Percentiles rank a stretch among this genome's conserved stretches.
phyloP scores from a whole-genome alignment of 768 basidiomycete species.

The Fomitopsis pulvina region DNA sequence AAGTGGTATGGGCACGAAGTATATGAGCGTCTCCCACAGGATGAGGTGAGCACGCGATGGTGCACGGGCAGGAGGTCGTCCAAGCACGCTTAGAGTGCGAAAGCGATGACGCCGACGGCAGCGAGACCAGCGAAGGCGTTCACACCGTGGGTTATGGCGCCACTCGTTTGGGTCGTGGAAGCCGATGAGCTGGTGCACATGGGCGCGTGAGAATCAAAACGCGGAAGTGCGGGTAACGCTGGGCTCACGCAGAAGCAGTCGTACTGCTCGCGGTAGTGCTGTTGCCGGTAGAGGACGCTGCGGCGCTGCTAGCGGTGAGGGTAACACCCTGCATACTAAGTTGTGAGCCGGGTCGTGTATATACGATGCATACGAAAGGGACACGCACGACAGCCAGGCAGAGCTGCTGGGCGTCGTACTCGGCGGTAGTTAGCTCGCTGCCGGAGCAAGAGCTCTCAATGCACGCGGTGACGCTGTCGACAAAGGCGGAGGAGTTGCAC shows the following conservation, averaged over 20 bases:
- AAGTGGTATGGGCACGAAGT: too few relatives aligned
- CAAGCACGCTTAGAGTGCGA: slow-evolving; percentile 39
- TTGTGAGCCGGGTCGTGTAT: background rate
- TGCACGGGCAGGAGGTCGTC: too few relatives aligned
- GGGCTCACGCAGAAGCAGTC: background rate
- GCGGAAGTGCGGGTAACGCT: background rate
- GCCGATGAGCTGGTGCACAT: background rate
- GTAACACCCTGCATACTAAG: slow-evolving; percentile 41
- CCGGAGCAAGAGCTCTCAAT: slow-evolving; percentile 20
- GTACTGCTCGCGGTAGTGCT: slow-evolving; percentile 10
- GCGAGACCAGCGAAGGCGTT: slow-evolving; percentile 35
- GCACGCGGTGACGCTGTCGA: slow-evolving; percentile 23
- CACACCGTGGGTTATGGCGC: slow-evolving; percentile 22
- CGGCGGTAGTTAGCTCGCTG: slow-evolving; percentile 17
- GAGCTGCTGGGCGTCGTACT: slow-evolving; percentile 17
- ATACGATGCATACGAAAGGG: background rate
- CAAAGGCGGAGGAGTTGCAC: slow-evolving; percentile 23
- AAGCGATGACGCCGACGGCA: slow-evolving; percentile 37
- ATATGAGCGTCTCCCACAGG: too few relatives aligned
- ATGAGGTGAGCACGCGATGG: too few relatives aligned
- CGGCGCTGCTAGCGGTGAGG: slow-evolving; percentile 29
- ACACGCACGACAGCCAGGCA: slow-evolving; percentile 22
- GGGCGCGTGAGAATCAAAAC: background rate
- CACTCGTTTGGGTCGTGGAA: slow-evolving; percentile 11
- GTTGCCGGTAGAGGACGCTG: slow-evolving; percentile 16